These are phyloP conservation scores for Chytriomyces sp. DNA, from an alignment of 192 early-diverging fungal genomes.

Conservation along the genomic window DNA sequence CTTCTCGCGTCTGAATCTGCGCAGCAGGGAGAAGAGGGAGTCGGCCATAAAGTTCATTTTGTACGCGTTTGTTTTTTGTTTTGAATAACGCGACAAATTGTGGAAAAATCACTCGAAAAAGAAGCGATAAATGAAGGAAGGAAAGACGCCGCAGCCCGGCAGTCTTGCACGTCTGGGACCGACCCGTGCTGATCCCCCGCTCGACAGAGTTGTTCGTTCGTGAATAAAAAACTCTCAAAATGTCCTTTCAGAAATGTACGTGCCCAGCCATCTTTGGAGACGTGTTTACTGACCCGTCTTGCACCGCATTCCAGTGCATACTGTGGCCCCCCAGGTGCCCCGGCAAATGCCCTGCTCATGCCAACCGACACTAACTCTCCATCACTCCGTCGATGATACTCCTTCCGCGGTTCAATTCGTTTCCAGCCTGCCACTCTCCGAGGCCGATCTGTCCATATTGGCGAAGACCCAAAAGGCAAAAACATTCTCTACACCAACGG, in stretches of 20 bases:
- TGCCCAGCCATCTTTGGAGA: not conserved
- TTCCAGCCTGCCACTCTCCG: slow-evolving; percentile 74
- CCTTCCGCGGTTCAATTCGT: not conserved
- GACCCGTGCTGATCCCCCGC: too few species aligned
- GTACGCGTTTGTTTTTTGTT: not conserved
- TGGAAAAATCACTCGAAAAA: too few species aligned
- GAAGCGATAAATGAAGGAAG: not conserved
- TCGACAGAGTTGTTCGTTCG: too few species aligned
- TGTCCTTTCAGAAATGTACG: not conserved
- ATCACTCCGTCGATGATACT: too few species aligned
- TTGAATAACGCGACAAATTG: too few species aligned
- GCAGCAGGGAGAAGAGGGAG: slow-evolving; percentile 55
- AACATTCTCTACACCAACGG: slow-evolving; percentile 91
- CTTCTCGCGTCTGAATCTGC: slow-evolving; percentile 44
- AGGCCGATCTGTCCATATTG: slow-evolving; percentile 80
- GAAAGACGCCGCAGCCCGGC: not conserved
- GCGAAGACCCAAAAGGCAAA: slow-evolving; percentile 81
- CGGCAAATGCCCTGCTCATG: not conserved
- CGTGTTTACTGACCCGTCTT: too few species aligned
- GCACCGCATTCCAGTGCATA: not conserved
- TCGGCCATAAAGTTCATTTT: slow-evolving; percentile 35
- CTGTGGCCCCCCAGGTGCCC: slow-evolving; percentile 25
- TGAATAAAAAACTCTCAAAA: not conserved
- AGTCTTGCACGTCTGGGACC: not conserved
- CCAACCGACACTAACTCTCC: not conserved